Evolutionary conservation across 2,329 filamentous ascomycete species (phyloP).

Genomic region (Sordariomycetes sp.): DNA sequence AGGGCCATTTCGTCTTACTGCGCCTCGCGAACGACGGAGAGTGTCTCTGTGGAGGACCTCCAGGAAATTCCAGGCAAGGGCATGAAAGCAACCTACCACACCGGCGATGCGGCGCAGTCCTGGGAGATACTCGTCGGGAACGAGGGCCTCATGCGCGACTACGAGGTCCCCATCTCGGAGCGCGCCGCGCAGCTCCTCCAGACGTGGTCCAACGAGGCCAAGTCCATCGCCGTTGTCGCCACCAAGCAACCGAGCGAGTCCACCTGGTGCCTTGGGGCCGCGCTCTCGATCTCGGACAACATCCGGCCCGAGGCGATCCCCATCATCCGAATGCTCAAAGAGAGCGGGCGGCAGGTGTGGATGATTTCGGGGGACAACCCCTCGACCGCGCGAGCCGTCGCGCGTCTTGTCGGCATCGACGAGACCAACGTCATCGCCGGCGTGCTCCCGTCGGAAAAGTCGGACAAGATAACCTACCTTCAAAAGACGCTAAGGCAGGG

Average conservation of each 20-base stretch:
- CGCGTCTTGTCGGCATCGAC: slow-evolving; percentile 60
- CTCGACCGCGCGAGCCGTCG: slow-evolving; percentile 74
- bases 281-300: slow-evolving; percentile 69
- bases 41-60: slow-evolving; percentile 24
- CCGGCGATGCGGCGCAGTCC: slow-evolving; percentile 14
- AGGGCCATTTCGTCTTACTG: slow-evolving; percentile 57
- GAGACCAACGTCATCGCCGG: slow-evolving; percentile 67
- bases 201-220: slow-evolving; percentile 48
- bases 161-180: slow-evolving; percentile 23
- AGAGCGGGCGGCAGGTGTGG: slow-evolving; percentile 61
- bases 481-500: slow-evolving; percentile 34
- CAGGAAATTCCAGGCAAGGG: slow-evolving; percentile 63
- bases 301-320: slow-evolving; percentile 58
- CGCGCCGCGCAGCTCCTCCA: slow-evolving; percentile 24
- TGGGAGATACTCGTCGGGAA: slow-evolving; percentile 56
- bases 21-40: slow-evolving; percentile 17
- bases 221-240: slow-evolving; percentile 49
- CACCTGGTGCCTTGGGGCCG: slow-evolving; percentile 42
- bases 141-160: slow-evolving; percentile 50
- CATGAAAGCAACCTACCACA: slow-evolving; percentile 41
- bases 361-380: slow-evolving; percentile 89
- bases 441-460: slow-evolving; percentile 75
- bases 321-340: slow-evolving; percentile 51
- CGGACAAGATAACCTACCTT: slow-evolving; percentile 52
- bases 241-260: slow-evolving; percentile 15